These are phyloP conservation scores for Striga hermonthica DNA, from an alignment of 305 asterid genomes.

Conservation along the genomic window DNA sequence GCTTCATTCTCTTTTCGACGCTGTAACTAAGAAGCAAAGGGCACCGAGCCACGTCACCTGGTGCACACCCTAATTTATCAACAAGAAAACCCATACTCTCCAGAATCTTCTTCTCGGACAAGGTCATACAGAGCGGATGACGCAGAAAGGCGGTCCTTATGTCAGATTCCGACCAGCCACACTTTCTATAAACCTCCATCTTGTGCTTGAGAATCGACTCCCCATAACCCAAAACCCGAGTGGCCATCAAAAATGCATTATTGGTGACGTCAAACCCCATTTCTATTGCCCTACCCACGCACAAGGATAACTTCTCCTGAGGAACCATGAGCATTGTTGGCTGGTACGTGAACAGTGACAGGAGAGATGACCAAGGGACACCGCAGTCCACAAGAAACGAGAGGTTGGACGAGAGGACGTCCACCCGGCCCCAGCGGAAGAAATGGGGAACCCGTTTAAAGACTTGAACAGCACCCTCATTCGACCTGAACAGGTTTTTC, in stretches of 20 bases:
- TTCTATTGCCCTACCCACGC: neutral
- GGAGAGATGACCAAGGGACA: neutral
- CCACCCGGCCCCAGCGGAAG: neutral
- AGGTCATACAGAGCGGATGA: neutral
- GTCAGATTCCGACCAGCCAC: conserved; percentile 7
- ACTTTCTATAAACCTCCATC: neutral
- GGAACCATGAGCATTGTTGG: neutral
- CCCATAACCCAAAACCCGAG: neutral
- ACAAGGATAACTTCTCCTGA: neutral
- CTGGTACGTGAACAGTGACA: neutral
- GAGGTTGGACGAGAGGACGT: conserved; percentile 13
- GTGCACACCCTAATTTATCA: neutral
- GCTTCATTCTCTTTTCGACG: conserved; percentile 20
- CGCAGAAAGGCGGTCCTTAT: neutral
- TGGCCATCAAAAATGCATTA: neutral
- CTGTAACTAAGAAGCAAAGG: conserved; percentile 10
- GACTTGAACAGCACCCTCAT: neutral
- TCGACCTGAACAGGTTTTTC: conserved; percentile 11
- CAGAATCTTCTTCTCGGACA: conserved; percentile 22
- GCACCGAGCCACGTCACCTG: neutral
- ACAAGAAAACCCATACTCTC: conserved; percentile 19
- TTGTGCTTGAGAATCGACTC: neutral
- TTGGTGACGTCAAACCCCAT: neutral
- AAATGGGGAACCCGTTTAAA: neutral
- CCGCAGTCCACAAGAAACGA: neutral